A percentile compares a stretch with the other conserved stretches of the same genome.
These are phyloP conservation scores for Hypericum androsaemum DNA, from an alignment of 345 rosid genomes.

Conservation along the genomic window DNA sequence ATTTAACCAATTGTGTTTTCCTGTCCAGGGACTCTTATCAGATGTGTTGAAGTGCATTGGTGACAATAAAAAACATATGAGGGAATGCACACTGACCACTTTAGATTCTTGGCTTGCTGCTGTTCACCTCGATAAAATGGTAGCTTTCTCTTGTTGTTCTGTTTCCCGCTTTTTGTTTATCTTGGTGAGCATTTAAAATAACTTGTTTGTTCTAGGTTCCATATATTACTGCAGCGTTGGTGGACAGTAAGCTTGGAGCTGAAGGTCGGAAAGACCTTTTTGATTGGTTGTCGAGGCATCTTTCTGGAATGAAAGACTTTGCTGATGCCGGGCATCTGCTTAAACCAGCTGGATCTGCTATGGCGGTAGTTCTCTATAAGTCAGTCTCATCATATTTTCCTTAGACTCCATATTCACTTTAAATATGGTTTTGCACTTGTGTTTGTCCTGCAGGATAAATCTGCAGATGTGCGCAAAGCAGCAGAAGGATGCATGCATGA, in stretches of 20 bases:
- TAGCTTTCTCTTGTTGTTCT: slow-evolving; percentile 16
- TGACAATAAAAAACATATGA: slow-evolving; percentile 99
- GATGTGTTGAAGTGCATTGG: slow-evolving; percentile 93
- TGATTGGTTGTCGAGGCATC: slow-evolving; percentile 94
- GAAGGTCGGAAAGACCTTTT: slow-evolving; percentile 99
- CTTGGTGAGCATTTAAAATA: slow-evolving; percentile 1
- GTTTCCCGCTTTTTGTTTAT: slow-evolving; percentile 2
- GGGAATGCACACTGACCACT: slow-evolving; percentile 76
- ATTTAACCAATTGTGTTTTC: no score
- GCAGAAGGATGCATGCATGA: slow-evolving; percentile 80
- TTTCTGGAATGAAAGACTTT: slow-evolving; percentile 60
- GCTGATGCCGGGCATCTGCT: slow-evolving; percentile 75
- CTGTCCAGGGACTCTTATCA: slow-evolving; percentile 67
- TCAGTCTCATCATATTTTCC: not conserved
- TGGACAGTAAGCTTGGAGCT: slow-evolving; percentile 85
- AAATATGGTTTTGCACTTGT: not conserved
- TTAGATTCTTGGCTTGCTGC: slow-evolving; percentile 90
- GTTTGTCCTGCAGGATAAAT: slow-evolving; percentile 59
- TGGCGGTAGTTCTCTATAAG: slow-evolving; percentile 42
- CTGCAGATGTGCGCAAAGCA: slow-evolving; percentile 93
- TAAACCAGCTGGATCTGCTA: slow-evolving; percentile 73
- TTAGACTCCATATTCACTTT: not conserved
- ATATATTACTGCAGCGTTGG: slow-evolving; percentile 54
- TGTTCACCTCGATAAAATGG: slow-evolving; percentile 97
- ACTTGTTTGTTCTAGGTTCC: slow-evolving; percentile 56